Conservation (phyloP, 768 basidiomycete genomes). For the Cystobasidium tubakii region DNA sequence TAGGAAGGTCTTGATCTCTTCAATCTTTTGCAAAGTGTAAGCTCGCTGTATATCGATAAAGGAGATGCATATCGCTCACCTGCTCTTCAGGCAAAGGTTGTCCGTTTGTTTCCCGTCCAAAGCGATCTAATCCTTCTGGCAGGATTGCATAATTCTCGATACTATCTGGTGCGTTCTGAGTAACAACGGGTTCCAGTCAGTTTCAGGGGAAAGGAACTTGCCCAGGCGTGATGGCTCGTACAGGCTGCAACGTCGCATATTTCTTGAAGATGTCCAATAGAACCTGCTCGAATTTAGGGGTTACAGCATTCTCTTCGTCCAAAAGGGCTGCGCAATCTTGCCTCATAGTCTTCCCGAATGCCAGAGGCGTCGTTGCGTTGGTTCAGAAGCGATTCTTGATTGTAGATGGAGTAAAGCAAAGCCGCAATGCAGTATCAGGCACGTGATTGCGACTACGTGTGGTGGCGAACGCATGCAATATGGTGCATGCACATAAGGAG, state of each 20-base stretch:
- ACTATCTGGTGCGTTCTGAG: background rate
- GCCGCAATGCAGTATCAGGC: too few species aligned
- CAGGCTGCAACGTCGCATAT: conserved; percentile 2
- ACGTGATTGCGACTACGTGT: too few species aligned
- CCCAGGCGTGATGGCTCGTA: background rate
- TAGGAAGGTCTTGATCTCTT: conserved; percentile 26
- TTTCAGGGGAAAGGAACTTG: too few species aligned
- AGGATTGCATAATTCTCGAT: background rate
- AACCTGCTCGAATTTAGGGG: background rate
- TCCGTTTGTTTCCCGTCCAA: conserved; percentile 13
- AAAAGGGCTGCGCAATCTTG: background rate
- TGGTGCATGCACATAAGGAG: too few species aligned
- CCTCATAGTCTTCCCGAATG: background rate
- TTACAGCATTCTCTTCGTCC: conserved; percentile 2
- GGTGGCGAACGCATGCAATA: too few species aligned
- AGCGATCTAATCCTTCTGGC: conserved; percentile 9
- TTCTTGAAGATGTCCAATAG: conserved; percentile 21
- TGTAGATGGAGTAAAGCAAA: too few species aligned
- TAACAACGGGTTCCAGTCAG: too few species aligned
- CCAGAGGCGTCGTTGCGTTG: background rate
- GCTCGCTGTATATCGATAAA: background rate
- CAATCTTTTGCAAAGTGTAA: background rate
- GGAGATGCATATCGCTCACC: background rate
- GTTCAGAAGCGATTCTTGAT: background rate
- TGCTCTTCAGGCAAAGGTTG: conserved; percentile 15